Percentiles rank a stretch among this genome's conserved stretches.
Conservation (phyloP, 176 grass and related monocot genomes). For the Eragrostis curvula region DNA sequence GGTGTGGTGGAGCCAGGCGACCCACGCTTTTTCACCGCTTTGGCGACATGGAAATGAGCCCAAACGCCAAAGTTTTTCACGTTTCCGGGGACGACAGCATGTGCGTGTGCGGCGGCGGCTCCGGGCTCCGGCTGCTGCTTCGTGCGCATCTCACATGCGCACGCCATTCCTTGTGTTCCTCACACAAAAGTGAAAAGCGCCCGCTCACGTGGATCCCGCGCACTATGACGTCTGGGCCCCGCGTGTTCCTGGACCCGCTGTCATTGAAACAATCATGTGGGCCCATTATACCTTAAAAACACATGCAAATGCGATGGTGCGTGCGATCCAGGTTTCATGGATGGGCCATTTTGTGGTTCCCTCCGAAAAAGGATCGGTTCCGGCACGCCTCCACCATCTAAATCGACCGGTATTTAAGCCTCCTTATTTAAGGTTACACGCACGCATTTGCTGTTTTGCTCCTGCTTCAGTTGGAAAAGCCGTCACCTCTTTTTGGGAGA, state of each 20-base stretch:
- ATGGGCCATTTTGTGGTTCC: neutral
- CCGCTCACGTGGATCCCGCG: neutral
- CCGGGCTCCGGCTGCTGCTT: slow-evolving; percentile 7
- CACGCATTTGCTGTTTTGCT: neutral
- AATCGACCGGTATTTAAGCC: neutral
- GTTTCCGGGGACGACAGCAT: neutral
- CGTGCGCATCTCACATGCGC: slow-evolving; percentile 21
- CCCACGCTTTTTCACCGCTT: neutral
- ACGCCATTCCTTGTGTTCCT: neutral
- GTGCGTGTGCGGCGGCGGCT: neutral
- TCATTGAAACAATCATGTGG: neutral
- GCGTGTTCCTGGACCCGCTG: neutral
- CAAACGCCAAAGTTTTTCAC: neutral
- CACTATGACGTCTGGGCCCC: neutral
- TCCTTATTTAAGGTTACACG: neutral
- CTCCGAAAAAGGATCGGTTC: neutral
- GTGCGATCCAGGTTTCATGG: too few relatives aligned
- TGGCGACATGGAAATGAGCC: neutral
- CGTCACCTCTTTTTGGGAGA: neutral
- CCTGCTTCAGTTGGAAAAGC: slow-evolving; percentile 1
- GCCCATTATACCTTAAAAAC: neutral
- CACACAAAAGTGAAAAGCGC: neutral
- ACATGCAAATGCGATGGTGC: neutral
- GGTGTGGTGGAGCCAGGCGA: neutral
- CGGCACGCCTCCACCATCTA: neutral